A percentile compares a stretch with the other conserved stretches of the same genome.
These are phyloP conservation scores for Globisporangium spiculum DNA, from an alignment of 352 stramenopile genomes.

Conservation along the genomic window DNA sequence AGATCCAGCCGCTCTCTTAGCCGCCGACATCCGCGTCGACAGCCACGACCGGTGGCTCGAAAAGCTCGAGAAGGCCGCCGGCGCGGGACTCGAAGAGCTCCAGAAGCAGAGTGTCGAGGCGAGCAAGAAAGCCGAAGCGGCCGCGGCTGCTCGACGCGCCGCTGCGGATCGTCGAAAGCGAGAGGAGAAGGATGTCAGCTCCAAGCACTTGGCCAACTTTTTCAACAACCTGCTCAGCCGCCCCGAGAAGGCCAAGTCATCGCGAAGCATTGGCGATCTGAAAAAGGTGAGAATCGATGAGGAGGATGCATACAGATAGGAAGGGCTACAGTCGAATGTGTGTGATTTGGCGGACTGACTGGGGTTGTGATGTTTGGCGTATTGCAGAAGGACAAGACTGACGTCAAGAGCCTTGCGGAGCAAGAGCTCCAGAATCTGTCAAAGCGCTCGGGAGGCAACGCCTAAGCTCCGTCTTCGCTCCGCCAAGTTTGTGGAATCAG, in stretches of 20 bases:
- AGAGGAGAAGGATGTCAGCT: constrained; percentile 83
- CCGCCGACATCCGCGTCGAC: constrained; percentile 61
- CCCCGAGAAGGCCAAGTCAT: constrained; percentile 79
- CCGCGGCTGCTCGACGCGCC: constrained; percentile 57
- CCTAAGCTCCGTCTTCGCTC: not conserved
- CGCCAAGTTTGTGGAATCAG: not conserved
- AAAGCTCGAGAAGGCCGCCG: constrained; percentile 78
- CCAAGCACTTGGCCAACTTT: constrained; percentile 84
- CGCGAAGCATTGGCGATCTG: constrained; percentile 44
- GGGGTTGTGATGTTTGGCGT: not conserved
- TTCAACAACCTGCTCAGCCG: constrained; percentile 87
- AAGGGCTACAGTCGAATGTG: not conserved
- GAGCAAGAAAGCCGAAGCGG: constrained; percentile 75
- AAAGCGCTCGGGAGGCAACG: constrained; percentile 30
- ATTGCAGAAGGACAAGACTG: constrained; percentile 58
- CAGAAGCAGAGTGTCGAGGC: constrained; percentile 86
- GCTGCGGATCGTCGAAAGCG: constrained; percentile 72
- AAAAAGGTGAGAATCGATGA: constrained; percentile 45
- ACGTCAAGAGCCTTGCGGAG: constrained; percentile 55
- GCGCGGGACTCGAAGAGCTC: constrained; percentile 70
- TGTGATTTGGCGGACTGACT: constrained; percentile 1
- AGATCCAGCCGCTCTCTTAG: constrained; percentile 28
- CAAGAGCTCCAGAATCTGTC: constrained; percentile 49
- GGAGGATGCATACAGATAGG: not conserved
- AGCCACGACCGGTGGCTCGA: constrained; percentile 74